Percentiles rank a stretch among this genome's conserved stretches.
Conservation (phyloP, 2,329 filamentous ascomycete species). For the Alternaria panax region DNA sequence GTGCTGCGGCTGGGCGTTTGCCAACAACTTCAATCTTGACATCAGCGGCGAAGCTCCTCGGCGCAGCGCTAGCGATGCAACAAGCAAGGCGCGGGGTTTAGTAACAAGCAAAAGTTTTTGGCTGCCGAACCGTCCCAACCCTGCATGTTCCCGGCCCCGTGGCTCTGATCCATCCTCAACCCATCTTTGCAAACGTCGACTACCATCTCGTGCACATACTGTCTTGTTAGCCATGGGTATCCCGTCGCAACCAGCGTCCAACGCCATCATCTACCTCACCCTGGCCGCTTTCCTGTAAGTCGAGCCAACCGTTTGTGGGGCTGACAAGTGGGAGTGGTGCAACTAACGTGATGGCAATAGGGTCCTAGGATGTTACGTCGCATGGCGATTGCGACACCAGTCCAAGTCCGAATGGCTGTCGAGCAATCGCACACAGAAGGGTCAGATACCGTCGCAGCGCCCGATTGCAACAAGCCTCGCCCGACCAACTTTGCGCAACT, state of each 20-base stretch:
- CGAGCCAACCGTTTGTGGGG: background rate
- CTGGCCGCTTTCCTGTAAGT: slow-evolving; percentile 77
- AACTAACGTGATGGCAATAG: slow-evolving; percentile 53
- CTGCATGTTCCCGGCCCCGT: slow-evolving; percentile 26
- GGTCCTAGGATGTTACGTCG: slow-evolving; percentile 66
- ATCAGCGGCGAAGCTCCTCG: slow-evolving; percentile 24
- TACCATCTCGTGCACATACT: slow-evolving; percentile 4
- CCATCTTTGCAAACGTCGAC: slow-evolving; percentile 11
- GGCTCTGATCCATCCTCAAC: slow-evolving; percentile 10
- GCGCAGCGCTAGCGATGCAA: slow-evolving; percentile 33
- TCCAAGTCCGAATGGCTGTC: slow-evolving; percentile 75
- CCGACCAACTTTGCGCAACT: slow-evolving; percentile 9
- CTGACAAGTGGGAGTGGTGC: background rate
- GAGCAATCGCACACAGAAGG: slow-evolving; percentile 82
- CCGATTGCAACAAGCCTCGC: slow-evolving; percentile 8
- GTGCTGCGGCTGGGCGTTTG: slow-evolving; percentile 15
- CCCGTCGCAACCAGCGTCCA: slow-evolving; percentile 77
- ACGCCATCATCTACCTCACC: slow-evolving; percentile 82
- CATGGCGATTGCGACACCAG: slow-evolving; percentile 66
- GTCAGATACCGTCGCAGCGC: slow-evolving; percentile 54
- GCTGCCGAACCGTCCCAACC: slow-evolving; percentile 24
- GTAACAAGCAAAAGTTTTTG: slow-evolving; percentile 33
- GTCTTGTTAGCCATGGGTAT: slow-evolving; percentile 66
- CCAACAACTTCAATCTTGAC: slow-evolving; percentile 32
- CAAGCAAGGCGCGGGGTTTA: slow-evolving; percentile 30